Base-by-base conservation (phyloP, 1,284 basidiomycete species). In the Ganoderma boninense region DNA sequence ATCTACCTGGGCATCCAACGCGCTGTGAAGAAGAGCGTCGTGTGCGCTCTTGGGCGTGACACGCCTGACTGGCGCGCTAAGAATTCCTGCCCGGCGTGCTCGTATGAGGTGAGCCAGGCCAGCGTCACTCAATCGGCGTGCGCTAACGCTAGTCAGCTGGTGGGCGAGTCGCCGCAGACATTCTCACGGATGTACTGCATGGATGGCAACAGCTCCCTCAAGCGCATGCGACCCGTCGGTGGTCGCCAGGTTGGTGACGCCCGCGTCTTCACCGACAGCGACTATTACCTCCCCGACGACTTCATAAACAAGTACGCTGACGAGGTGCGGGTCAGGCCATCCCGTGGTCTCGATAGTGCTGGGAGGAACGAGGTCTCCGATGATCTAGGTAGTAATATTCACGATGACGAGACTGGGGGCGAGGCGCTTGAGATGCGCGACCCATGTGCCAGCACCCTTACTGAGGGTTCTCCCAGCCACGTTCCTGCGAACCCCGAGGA, bases 191-290 rank as follows among this genome's bases (percentile, higher is more conserved):
- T 82, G 7, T 63, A 71, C 7, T 70, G 75, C 5, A 74, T 82
- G 60, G 82, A 84, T 67, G 82, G 82, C 7, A 83, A 83, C 67
- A 79, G 80, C 59, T 82, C 79, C 0, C 73, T 83, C 5, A 82
- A 82, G 71, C 72, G 81, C 0, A 69, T 81, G 11, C 72, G 62
- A 0, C 38, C 65, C 0, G n/a, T 64, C 1, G 71, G 65, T 0
- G 52, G 62, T 16, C 72, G 74, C 3, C n/a, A 44, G 0, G 66
- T 57, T 0, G 76, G 70, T 1, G 77, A 80, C 60, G 75, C 57
- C 3, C 71, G 69, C 11, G 43, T 23, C 5, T 76, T 73, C 66
- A 52, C 13, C 1, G 43, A 63, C 43, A 78, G 64, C 40, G 70
- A 76, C 23, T 80, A 77, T 69, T 80, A 72, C 64, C 56, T 83